Evolutionary conservation across 192 early-diverging fungal genomes (phyloP), one percentile per base, ranked within the genome.

Genomic region (Mortierella hygrophila): DNA sequence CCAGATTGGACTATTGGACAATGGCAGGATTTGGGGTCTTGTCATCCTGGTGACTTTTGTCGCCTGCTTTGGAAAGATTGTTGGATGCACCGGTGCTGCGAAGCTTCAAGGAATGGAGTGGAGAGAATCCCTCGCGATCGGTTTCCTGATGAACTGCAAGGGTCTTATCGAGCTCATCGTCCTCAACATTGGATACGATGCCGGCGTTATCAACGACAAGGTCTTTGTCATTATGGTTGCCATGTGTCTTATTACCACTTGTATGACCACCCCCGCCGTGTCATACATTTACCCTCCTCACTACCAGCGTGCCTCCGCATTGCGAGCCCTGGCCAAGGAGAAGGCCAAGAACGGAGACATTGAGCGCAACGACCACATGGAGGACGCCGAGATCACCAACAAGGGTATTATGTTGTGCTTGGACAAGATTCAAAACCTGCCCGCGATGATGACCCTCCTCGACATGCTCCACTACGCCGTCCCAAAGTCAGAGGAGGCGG

Each of bases 101-200:
- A 90, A 91, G 46, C 63, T 95, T 21, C 90, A 89, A 47, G 94
- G 94, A 20, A 92, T 97, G 76, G 91, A 91, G 29, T 96, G 93
- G 94, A 92, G 96, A 79, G 97, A 99, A 80, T 96, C 96, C 2
- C 86, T 95, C 18, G 92, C 96, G 0, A 92, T 98, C 57, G 98
- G 98, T 2, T 81, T 97, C 65, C 87, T 99, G 68, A 98, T 99
- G 97, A 98, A 97, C 91, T 96, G 96, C 81, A 98, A 98, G 89
- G 97, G 96, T 60, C 90, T 99, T 40, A 97, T 99, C 29, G 98
- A 99, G 86, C 90, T 99, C 10, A 98, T 98, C 76, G 97, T 99
- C 42, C 92, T 99, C 11, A 99, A 99, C 88, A 93, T 99, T 76
- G 97, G 98, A 16, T 90, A 95, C 77, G 89, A 96, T 49, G 96